Percentiles rank a stretch among this genome's conserved stretches.
These are phyloP conservation scores for Fusarium brevicatenulatum DNA, from an alignment of 2,329 filamentous ascomycete genomes.

Conservation along the genomic window DNA sequence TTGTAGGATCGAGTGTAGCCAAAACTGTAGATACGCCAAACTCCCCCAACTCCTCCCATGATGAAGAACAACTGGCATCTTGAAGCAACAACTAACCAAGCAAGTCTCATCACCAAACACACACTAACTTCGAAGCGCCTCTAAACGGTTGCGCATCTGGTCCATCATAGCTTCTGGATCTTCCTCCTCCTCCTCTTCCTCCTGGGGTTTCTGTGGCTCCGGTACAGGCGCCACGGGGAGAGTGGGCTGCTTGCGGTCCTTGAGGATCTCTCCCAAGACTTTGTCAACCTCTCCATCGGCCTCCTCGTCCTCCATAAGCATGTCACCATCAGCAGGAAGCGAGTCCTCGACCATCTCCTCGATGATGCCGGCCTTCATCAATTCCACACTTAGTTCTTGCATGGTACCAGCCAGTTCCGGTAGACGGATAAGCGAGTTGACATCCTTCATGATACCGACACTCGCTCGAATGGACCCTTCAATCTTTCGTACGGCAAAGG, in stretches of 20 bases:
- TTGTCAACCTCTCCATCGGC: slow-evolving; percentile 87
- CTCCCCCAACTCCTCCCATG: slow-evolving; percentile 35
- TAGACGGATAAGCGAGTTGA: slow-evolving; percentile 84
- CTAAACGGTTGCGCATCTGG: slow-evolving; percentile 91
- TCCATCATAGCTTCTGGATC: slow-evolving; percentile 91
- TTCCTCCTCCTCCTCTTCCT: slow-evolving; percentile 71
- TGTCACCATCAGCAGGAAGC: slow-evolving; percentile 78
- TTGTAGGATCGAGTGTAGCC: slow-evolving; percentile 24
- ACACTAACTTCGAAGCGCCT: slow-evolving; percentile 84
- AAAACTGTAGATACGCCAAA: slow-evolving; percentile 37
- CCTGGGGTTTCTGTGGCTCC: slow-evolving; percentile 63
- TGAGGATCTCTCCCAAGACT: slow-evolving; percentile 89
- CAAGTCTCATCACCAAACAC: not conserved
- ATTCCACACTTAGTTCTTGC: slow-evolving; percentile 84
- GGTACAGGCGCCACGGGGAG: slow-evolving; percentile 65
- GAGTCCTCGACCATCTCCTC: slow-evolving; percentile 96
- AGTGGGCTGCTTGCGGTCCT: slow-evolving; percentile 75
- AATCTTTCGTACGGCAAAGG: slow-evolving; percentile 94
- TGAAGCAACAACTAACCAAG: slow-evolving; percentile 1
- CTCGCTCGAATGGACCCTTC: slow-evolving; percentile 88
- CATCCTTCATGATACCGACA: slow-evolving; percentile 96
- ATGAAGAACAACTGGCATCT: slow-evolving; percentile 23
- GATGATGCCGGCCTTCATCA: slow-evolving; percentile 95
- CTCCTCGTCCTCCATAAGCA: slow-evolving; percentile 80
- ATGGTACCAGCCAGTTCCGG: slow-evolving; percentile 91